Evolutionary conservation across 2,329 filamentous ascomycete genomes (phyloP).

Genomic region (Hansfordia pulvinata): DNA sequence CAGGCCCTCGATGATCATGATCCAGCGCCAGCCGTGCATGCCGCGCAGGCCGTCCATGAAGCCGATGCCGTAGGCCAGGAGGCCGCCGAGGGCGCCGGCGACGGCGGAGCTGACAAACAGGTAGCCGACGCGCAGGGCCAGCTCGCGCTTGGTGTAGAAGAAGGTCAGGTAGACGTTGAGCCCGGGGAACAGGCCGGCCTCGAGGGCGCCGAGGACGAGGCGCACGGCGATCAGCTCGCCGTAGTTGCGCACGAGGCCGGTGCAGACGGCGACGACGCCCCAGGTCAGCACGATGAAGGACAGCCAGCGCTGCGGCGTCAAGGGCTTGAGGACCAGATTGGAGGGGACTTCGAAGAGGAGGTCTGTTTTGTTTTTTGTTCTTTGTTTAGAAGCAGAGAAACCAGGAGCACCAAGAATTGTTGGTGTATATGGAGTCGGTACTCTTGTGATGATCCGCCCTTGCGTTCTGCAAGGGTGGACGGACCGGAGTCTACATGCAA

Average conservation of each 20-base stretch:
- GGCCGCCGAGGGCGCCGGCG: slow-evolving; percentile 57
- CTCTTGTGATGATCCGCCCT: no score
- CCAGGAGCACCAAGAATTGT: background rate
- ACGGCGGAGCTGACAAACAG: slow-evolving; percentile 59
- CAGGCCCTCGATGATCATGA: slow-evolving; percentile 44
- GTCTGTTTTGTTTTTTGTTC: slow-evolving; percentile 13
- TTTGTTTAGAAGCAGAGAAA: no score
- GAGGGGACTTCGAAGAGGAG: slow-evolving; percentile 48
- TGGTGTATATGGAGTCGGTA: slow-evolving; percentile 17
- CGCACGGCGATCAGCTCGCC: slow-evolving; percentile 54
- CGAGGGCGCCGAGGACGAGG: slow-evolving; percentile 52
- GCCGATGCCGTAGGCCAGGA: slow-evolving; percentile 61
- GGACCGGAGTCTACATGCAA: no score
- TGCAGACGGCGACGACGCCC: slow-evolving; percentile 57
- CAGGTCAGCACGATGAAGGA: slow-evolving; percentile 50
- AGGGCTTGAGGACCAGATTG: slow-evolving; percentile 49
- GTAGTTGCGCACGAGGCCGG: slow-evolving; percentile 53
- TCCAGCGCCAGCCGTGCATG: slow-evolving; percentile 57
- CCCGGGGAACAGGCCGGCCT: slow-evolving; percentile 59
- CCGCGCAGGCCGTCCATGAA: slow-evolving; percentile 56
- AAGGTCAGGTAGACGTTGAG: slow-evolving; percentile 58
- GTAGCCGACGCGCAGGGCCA: slow-evolving; percentile 60
- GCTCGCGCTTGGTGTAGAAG: slow-evolving; percentile 62
- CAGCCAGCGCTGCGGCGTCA: slow-evolving; percentile 49
- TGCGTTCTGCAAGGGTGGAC: no score